Evolutionary conservation across 202 grass and related monocot genomes (phyloP), one percentile per base, ranked within the genome.

Genomic region (Zizania palustris): DNA sequence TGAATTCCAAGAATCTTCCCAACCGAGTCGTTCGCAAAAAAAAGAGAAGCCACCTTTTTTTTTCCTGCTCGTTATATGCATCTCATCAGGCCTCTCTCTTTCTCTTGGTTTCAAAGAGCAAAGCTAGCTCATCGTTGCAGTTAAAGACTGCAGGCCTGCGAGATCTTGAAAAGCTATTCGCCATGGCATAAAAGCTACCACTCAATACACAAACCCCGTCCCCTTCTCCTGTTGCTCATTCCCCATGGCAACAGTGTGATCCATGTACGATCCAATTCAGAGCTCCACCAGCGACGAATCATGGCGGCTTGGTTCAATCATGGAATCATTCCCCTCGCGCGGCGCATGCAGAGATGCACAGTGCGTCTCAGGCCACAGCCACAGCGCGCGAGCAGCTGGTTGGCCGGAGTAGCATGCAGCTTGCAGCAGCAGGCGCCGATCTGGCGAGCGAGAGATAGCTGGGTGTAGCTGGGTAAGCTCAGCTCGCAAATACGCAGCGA

Each of bases 291-390:
- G 62, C 45, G 35, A 40, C 6, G 13, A 45, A 58, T 55, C 22
- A 33, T n/a, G 39, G 40, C 34, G 35, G 28, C 2, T 45, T 63
- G 6, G 13, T 65, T 81, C 82, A 84, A 76, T 75, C 82, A 45
- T 60, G 66, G 71, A 84, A 85, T 80, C 65, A 80, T 84, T 83
- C 71, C 7, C 35, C 42, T 33, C 36, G 63, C 28, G 6, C 38
- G 70, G 45, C 71, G 60, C 73, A 87, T 72, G 62, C 62, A 75
- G 51, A 33, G 22, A 58, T 37, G 44, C 51, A 63, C 67, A 82
- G 66, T 82, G 85, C 28, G 28, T 28, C 28, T 28, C 28, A 28
- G 28, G 28, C 73, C 66, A 43, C 82, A 70, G 81, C 74, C 14
- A 55, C 19, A n/a, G 51, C 51, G 18, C 51, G 51, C 51, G 19